phyloP scores from a whole-genome alignment of 306 rosid genomes.

The Fragaria nilgerrensis region DNA sequence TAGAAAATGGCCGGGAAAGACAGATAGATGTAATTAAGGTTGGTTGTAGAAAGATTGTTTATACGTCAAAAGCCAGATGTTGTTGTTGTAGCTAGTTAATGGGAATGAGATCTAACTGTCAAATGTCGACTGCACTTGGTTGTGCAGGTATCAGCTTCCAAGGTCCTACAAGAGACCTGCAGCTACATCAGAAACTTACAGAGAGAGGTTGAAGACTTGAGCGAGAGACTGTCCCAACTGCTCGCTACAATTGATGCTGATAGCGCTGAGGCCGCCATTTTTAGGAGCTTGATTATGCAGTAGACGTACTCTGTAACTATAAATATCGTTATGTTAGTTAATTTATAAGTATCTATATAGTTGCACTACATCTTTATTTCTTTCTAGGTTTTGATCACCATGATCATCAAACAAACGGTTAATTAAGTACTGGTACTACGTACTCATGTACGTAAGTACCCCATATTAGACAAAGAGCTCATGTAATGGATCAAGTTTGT shows the following conservation, averaged over 20 bases:
- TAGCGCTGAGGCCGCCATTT: conserved; percentile 89
- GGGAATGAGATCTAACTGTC: neutral
- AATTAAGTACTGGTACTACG: neutral
- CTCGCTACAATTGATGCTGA: conserved; percentile 86
- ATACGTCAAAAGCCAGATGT: neutral
- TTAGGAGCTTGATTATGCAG: conserved; percentile 78
- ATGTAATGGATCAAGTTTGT: neutral
- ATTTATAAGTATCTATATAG: conserved; percentile 8
- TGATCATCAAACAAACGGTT: neutral
- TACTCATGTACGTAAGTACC: neutral
- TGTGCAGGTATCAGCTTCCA: conserved; percentile 86
- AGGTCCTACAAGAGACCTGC: conserved; percentile 99
- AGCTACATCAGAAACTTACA: conserved; percentile 86
- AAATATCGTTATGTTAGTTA: neutral
- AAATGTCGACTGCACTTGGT: neutral
- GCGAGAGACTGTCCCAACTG: conserved; percentile 87
- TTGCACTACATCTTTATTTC: conserved; percentile 29
- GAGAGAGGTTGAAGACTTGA: conserved; percentile 86
- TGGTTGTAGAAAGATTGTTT: neutral
- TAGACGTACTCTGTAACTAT: neutral
- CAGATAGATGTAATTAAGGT: neutral
- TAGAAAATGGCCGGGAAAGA: neutral
- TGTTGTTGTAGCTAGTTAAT: neutral
- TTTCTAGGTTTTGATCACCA: conserved; percentile 18
- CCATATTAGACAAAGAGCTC: neutral